Base-by-base conservation (phyloP, 331 rosid species). In the Quercus tomentella region DNA sequence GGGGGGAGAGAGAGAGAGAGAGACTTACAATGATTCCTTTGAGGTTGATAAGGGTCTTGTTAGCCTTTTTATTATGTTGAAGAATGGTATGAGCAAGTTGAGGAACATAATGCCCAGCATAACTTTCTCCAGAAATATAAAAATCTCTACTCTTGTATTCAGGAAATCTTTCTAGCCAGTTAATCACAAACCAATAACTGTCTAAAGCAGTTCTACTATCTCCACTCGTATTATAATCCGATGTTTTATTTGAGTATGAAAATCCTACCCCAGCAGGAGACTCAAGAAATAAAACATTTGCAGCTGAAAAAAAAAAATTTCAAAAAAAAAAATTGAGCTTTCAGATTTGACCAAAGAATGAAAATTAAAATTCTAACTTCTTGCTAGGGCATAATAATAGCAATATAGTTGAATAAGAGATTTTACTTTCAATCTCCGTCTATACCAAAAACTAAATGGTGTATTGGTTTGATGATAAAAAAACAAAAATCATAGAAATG, bases 181-280 rank as follows among this genome's bases (percentile, higher is more conserved):
- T 90, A 79, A 88, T 82, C 55, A 94, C 67, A 72, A 93, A 93
- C 8, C 73, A 65, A 71, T 89, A 93, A 54, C 85, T 92, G 75
- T 93, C 91, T 52, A 62, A 54, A 0, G 98, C 97, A 31, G 98
- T 91, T 65, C 45, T 89, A 14, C 78, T 69, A 35, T 93, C 98
- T 6, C 97, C 98, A 37, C 77, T 80, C 0, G 2, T 73, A 3
- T 1, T 56, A 75, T 93, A 93, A 83, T 93, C 98, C 0, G 89
- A 82, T 65, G 97, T 67, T 41, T 11, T 89, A 62, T 93, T 93
- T 2, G 98, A 93, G 77, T 91, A 93, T 1, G 98, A 93, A 78
- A 87, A 93, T 6, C 98, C 98, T 37, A 93, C 98, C 5, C 98
- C 98, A 0, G 91, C 88, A 0, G 98, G 98, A 20, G 98, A 89